These are phyloP conservation scores for Podospora comata DNA, from an alignment of 495 filamentous ascomycete species.

Conservation along the genomic window DNA sequence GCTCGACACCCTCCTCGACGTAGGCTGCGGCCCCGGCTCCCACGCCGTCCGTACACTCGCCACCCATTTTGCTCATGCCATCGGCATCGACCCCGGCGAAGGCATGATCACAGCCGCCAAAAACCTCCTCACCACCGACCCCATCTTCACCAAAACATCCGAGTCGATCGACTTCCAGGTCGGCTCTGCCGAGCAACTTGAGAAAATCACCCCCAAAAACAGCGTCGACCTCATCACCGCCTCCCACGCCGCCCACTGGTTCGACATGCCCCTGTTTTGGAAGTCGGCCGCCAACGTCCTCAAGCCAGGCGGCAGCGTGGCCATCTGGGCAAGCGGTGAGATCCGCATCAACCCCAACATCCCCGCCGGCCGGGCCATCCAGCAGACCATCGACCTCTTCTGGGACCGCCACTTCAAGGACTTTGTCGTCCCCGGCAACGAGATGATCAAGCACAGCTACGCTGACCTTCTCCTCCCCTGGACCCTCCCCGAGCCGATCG, in stretches of 20 bases:
- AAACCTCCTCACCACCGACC: constrained; percentile 14
- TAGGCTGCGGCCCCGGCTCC: constrained; percentile 55
- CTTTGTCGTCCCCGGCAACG: constrained; percentile 29
- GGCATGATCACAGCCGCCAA: constrained; percentile 52
- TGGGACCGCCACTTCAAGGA: constrained; percentile 28
- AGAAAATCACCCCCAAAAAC: constrained; percentile 22
- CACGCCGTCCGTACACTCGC: constrained; percentile 41
- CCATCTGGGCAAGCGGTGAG: constrained; percentile 50
- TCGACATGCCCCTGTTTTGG: constrained; percentile 62
- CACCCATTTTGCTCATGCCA: constrained; percentile 42
- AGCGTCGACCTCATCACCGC: constrained; percentile 54
- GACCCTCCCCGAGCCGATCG: constrained; percentile 35
- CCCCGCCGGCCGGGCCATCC: constrained; percentile 34
- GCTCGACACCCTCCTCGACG: constrained; percentile 47
- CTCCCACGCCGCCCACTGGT: constrained; percentile 59
- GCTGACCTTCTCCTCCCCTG: constrained; percentile 50
- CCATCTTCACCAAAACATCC: constrained; percentile 12
- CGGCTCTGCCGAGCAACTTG: constrained; percentile 41
- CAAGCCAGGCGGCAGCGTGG: constrained; percentile 55
- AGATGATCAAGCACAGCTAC: constrained; percentile 38
- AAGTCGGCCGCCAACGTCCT: constrained; percentile 53
- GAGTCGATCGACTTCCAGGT: constrained; percentile 42
- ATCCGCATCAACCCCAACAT: constrained; percentile 29
- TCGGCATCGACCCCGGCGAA: constrained; percentile 51
- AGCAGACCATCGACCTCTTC: constrained; percentile 16